Percentiles rank a stretch among this genome's conserved stretches.
phyloP scores from a whole-genome alignment of 164 flowering plant species.

The Stephania cephalantha region DNA sequence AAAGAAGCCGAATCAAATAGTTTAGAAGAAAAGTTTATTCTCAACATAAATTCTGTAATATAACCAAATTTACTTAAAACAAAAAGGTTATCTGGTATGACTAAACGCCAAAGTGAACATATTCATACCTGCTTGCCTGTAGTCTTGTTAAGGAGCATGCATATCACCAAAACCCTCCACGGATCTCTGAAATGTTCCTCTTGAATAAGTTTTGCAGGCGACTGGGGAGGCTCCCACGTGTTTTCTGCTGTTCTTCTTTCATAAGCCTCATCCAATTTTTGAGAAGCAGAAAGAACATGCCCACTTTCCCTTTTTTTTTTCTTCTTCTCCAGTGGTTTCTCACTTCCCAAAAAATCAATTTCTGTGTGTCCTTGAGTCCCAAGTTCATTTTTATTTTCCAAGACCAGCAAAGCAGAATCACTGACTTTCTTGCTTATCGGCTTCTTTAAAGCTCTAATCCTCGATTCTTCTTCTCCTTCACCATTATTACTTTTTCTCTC shows the following conservation, averaged over 20 bases:
- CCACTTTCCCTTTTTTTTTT: not conserved
- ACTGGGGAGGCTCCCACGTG: conserved; percentile 62
- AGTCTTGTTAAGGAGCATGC: conserved; percentile 72
- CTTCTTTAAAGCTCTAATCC: not conserved
- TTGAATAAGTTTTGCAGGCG: conserved; percentile 48
- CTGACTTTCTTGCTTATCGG: not conserved
- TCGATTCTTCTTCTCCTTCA: not conserved
- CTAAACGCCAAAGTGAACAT: not conserved
- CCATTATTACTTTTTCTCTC: not conserved
- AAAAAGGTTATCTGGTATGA: not conserved
- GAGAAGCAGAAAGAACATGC: conserved; percentile 24
- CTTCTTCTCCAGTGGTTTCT: not conserved
- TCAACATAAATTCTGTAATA: too few species aligned
- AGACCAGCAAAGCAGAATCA: not conserved
- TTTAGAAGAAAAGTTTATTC: too few species aligned
- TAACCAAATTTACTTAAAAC: too few species aligned
- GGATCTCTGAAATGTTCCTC: conserved; percentile 70
- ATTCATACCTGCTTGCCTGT: conserved; percentile 54
- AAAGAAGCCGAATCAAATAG: too few species aligned
- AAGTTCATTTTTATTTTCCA: not conserved
- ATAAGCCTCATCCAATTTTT: conserved; percentile 58
- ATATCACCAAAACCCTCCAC: conserved; percentile 84
- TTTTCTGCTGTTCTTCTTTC: conserved; percentile 37
- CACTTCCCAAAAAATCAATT: not conserved
- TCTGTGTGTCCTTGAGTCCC: not conserved